These are phyloP conservation scores for Cryptosporidium sp. DNA, from an alignment of 169 alveolate genomes.

Conservation along the genomic window DNA sequence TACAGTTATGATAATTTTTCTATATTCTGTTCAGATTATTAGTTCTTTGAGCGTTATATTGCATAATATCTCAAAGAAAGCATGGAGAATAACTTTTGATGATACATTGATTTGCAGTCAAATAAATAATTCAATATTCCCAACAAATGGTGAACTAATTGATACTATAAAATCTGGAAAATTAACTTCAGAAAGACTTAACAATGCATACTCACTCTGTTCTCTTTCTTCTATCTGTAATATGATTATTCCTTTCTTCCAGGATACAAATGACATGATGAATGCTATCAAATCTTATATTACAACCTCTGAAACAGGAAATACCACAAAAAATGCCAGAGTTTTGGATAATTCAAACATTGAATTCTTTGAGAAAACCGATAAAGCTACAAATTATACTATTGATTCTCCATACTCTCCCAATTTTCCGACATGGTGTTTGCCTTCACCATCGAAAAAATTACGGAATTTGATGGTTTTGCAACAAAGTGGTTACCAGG, in stretches of 20 bases:
- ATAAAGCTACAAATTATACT: neutral
- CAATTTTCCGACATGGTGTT: slow-evolving; percentile 44
- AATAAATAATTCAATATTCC: slow-evolving; percentile 6
- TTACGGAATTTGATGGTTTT: slow-evolving; percentile 23
- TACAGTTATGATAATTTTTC: slow-evolving; percentile 26
- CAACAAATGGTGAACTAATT: neutral
- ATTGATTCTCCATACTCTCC: neutral
- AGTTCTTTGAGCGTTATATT: slow-evolving; percentile 52
- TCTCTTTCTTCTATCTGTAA: slow-evolving; percentile 50
- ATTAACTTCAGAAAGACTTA: neutral
- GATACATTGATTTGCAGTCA: slow-evolving; percentile 31
- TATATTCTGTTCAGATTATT: slow-evolving; percentile 51
- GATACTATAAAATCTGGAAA: neutral
- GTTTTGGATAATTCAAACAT: neutral
- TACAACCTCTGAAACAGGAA: neutral
- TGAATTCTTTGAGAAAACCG: neutral
- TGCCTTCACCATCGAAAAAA: slow-evolving; percentile 58
- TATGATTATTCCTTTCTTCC: slow-evolving; percentile 25
- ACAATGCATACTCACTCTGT: slow-evolving; percentile 24
- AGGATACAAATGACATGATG: neutral
- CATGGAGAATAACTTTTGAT: slow-evolving; percentile 33
- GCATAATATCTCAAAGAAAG: slow-evolving; percentile 24
- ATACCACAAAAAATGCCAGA: neutral
- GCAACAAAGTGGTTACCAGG: slow-evolving; percentile 38
- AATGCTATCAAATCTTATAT: neutral